These are phyloP conservation scores for Raphanus hybrid DNA, from an alignment of 441 rosid species.

Conservation along the genomic window DNA sequence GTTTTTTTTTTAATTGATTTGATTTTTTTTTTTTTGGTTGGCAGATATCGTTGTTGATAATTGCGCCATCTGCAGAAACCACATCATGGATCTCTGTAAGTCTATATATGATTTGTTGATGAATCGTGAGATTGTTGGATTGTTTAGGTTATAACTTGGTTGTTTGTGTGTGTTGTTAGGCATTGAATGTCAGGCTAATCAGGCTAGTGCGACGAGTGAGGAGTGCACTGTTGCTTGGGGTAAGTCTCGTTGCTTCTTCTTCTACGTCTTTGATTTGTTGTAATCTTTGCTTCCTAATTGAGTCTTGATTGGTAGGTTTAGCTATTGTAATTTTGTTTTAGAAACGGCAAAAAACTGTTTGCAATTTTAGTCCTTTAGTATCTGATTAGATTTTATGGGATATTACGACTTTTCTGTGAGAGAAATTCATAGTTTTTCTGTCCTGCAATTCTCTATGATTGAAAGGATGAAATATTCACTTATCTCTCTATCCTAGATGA, in stretches of 20 bases:
- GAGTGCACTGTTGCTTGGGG: constrained; percentile 99
- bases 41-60: constrained; percentile 82
- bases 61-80: constrained; percentile 85
- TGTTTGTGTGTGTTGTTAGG: constrained; percentile 74
- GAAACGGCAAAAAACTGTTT: background rate
- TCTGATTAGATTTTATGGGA: too few species aligned
- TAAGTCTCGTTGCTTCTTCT: constrained; percentile 35
- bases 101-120: too few species aligned
- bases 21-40: background rate
- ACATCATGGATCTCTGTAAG: constrained; percentile 86
- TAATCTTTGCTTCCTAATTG: background rate
- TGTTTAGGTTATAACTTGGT: constrained; percentile 31
- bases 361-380: background rate
- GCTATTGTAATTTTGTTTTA: background rate
- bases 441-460: background rate
- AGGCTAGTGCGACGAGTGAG: constrained; percentile 96
- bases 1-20: background rate
- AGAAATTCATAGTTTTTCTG: background rate
- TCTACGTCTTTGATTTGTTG: background rate
- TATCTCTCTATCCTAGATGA: constrained; percentile 8
- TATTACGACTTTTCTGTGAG: too few species aligned
- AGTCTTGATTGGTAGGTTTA: background rate
- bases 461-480: background rate
- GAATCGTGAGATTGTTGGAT: constrained; percentile 40
- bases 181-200: constrained; percentile 94